These are phyloP conservation scores for Fraxinus greggii DNA, from an alignment of 305 asterid species.

Conservation along the genomic window DNA sequence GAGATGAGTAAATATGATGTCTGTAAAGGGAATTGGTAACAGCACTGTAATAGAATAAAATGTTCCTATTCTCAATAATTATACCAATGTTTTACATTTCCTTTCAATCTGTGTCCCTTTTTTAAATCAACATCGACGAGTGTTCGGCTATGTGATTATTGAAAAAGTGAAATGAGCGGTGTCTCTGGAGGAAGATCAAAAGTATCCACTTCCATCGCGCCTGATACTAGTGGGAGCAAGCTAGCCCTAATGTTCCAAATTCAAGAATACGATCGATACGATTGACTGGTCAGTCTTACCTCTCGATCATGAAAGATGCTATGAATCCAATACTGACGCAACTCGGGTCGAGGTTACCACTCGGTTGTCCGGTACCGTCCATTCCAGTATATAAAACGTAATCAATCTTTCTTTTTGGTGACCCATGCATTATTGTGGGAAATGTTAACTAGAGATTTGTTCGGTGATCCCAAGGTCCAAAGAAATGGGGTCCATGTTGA, in stretches of 20 bases:
- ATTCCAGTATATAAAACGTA: neutral
- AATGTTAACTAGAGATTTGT: neutral
- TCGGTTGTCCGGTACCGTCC: neutral
- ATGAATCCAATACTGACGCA: neutral
- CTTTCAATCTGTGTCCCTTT: neutral
- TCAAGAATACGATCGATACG: too few relatives aligned
- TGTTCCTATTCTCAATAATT: neutral
- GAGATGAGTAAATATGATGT: conserved; percentile 31
- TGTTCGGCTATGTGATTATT: too few relatives aligned
- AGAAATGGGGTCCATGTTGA: neutral
- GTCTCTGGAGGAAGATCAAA: too few relatives aligned
- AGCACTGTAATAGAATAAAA: neutral
- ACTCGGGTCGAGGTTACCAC: neutral
- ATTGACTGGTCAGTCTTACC: too few relatives aligned
- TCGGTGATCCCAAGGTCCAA: neutral
- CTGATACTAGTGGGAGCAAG: too few relatives aligned
- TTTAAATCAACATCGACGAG: neutral
- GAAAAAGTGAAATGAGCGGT: too few relatives aligned
- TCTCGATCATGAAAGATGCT: neutral
- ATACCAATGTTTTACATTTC: neutral
- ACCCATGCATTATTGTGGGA: neutral
- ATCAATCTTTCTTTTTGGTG: neutral
- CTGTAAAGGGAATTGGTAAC: neutral
- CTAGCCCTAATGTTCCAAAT: too few relatives aligned
- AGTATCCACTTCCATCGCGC: too few relatives aligned